phyloP scores from a whole-genome alignment of 345 rosid genomes.

The Hibiscus mutabilis region DNA sequence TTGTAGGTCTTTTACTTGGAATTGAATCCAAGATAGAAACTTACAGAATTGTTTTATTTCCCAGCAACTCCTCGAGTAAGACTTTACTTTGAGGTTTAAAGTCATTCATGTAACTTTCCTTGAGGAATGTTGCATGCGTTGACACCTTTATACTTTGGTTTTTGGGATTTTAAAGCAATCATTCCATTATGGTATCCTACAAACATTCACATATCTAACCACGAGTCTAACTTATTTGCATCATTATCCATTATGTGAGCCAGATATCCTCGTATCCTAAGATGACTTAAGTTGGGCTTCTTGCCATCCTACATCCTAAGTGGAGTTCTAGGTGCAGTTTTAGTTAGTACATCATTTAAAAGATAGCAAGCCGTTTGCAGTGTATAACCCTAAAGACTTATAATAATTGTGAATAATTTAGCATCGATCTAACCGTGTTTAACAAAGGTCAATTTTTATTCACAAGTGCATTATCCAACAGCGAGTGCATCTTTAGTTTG shows the following conservation, averaged over 20 bases:
- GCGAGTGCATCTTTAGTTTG: no score
- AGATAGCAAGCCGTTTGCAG: no score
- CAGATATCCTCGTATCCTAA: neutral
- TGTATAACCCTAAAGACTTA: no score
- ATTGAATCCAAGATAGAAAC: neutral
- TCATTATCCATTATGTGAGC: neutral
- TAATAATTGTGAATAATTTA: no score
- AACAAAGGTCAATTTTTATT: no score
- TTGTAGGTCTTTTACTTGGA: neutral
- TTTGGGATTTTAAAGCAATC: neutral
- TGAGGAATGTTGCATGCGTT: neutral
- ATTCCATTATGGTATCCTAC: neutral
- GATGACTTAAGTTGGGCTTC: neutral
- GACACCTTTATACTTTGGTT: neutral
- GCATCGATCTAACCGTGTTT: no score
- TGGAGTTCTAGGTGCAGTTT: neutral
- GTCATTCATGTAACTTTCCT: no score
- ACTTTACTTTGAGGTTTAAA: neutral
- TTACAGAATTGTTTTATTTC: no score
- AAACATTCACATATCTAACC: neutral
- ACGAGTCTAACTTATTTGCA: no score
- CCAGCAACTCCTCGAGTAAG: no score
- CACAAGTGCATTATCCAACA: neutral
- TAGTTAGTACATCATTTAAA: no score
- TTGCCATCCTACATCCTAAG: neutral